Conservation (phyloP, 805 yeast species). For the Vanderwaltozyma tropicalis region DNA sequence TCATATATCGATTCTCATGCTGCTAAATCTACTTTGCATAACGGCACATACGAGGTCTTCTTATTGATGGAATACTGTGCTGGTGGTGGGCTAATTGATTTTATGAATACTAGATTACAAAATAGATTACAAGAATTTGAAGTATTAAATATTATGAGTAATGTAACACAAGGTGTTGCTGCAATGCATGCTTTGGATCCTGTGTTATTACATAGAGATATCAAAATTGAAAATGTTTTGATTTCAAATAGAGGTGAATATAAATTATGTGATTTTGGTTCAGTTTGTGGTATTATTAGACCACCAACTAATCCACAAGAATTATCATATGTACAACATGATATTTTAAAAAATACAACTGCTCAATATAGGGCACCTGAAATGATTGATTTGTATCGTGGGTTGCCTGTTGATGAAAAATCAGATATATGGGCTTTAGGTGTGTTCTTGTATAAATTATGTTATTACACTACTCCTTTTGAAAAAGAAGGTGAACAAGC, state of each 20-base stretch:
- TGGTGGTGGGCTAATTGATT: slow-evolving; percentile 68
- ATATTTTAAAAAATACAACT: slow-evolving; percentile 69
- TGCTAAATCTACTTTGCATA: slow-evolving; percentile 45
- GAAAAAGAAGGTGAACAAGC: slow-evolving; percentile 56
- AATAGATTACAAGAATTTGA: slow-evolving; percentile 60
- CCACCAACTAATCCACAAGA: slow-evolving; percentile 58
- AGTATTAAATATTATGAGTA: slow-evolving; percentile 56
- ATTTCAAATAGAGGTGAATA: slow-evolving; percentile 47
- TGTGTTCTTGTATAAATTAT: slow-evolving; percentile 62
- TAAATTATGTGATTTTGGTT: slow-evolving; percentile 77
- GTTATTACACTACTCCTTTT: slow-evolving; percentile 77
- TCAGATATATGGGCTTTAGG: slow-evolving; percentile 85
- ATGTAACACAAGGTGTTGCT: slow-evolving; percentile 62
- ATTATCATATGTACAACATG: slow-evolving; percentile 48
- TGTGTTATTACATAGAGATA: slow-evolving; percentile 68
- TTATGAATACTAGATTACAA: slow-evolving; percentile 63
- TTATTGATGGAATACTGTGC: slow-evolving; percentile 73
- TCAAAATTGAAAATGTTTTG: slow-evolving; percentile 73
- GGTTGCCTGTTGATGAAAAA: slow-evolving; percentile 68
- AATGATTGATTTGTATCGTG: slow-evolving; percentile 63
- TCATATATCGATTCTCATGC: slow-evolving; percentile 94
- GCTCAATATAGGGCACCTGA: slow-evolving; percentile 82
- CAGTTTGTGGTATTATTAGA: slow-evolving; percentile 55
- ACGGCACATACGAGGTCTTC: slow-evolving; percentile 65
- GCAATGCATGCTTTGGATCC: slow-evolving; percentile 67